These are phyloP conservation scores for Martensiomyces pterosporus DNA, from an alignment of 192 early-diverging fungal genomes.

Conservation along the genomic window DNA sequence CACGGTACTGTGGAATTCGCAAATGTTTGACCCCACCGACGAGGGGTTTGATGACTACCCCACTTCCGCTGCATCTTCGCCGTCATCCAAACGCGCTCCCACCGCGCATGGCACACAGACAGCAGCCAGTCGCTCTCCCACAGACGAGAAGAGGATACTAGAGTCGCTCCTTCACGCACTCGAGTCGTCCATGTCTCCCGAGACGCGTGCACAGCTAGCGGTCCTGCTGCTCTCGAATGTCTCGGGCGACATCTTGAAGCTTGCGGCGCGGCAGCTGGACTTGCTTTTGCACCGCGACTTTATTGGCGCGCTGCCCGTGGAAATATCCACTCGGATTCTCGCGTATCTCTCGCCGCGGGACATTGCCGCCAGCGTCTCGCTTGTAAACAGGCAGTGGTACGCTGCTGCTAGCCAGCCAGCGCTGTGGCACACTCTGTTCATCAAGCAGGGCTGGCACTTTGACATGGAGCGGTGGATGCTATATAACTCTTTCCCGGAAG, in stretches of 20 bases:
- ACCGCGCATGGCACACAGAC: no score
- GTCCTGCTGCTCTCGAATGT: conserved; percentile 25
- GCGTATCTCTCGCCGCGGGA: conserved; percentile 22
- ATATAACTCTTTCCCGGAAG: conserved; percentile 19
- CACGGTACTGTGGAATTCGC: no score
- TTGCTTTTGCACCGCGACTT: conserved; percentile 40
- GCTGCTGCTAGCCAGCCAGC: conserved; percentile 25
- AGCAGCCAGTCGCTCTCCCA: no score
- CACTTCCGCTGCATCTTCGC: background rate
- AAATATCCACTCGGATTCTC: conserved; percentile 31
- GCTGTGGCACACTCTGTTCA: conserved; percentile 33
- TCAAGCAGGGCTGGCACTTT: conserved; percentile 22
- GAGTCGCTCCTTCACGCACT: conserved; percentile 27
- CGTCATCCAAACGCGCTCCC: no score
- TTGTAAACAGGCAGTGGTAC: conserved; percentile 34
- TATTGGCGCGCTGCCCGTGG: conserved; percentile 35
- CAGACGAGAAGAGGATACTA: conserved; percentile 2
- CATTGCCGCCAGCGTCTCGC: conserved; percentile 15
- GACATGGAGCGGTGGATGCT: conserved; percentile 32
- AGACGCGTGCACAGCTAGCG: conserved; percentile 26
- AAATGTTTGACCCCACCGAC: conserved; percentile 3
- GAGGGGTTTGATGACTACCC: conserved; percentile 5
- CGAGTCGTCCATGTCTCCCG: conserved; percentile 11
- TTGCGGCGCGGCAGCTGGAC: conserved; percentile 21
- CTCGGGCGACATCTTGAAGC: conserved; percentile 27